Conservation (phyloP, 371 early-diverging fungal species). For the Massospora cicadina region DNA sequence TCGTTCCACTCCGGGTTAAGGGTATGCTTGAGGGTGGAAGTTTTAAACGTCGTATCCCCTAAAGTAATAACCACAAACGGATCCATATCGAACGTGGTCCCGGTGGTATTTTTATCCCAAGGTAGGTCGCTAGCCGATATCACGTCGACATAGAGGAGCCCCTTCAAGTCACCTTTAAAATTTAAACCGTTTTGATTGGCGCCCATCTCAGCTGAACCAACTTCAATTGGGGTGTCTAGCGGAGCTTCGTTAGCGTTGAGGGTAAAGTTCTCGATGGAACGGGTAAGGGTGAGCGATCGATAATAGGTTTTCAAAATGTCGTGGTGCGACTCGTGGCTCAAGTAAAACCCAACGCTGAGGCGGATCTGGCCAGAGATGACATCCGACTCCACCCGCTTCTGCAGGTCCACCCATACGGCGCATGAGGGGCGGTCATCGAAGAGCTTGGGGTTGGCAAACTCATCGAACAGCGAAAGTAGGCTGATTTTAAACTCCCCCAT, state of each 20-base stretch:
- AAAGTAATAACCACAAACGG: slow-evolving; percentile 65
- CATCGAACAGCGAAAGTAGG: slow-evolving; percentile 29
- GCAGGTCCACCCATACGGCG: slow-evolving; percentile 9
- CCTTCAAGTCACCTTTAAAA: slow-evolving; percentile 16
- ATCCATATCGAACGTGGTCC: slow-evolving; percentile 61
- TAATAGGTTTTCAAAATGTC: slow-evolving; percentile 4
- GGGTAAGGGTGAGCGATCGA: neutral
- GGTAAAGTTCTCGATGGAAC: neutral
- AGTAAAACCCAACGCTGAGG: slow-evolving; percentile 16
- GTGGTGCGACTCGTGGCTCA: slow-evolving; percentile 2
- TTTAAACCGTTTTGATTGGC: neutral
- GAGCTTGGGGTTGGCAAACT: slow-evolving; percentile 16
- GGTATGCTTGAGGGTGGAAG: slow-evolving; percentile 38
- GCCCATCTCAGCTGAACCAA: neutral
- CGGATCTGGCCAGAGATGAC: slow-evolving; percentile 21
- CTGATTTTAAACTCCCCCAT: slow-evolving; percentile 39
- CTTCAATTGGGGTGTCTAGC: neutral
- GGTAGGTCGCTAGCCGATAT: slow-evolving; percentile 40
- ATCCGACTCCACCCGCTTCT: slow-evolving; percentile 14
- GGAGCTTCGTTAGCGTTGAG: neutral
- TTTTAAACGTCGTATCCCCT: slow-evolving; percentile 47
- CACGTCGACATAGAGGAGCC: slow-evolving; percentile 41
- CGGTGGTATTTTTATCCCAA: slow-evolving; percentile 30
- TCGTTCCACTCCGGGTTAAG: slow-evolving; percentile 52
- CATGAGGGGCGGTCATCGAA: slow-evolving; percentile 8